Base-by-base conservation (phyloP, 73 alveolate genomes). In the Stentor roeselii region DNA sequence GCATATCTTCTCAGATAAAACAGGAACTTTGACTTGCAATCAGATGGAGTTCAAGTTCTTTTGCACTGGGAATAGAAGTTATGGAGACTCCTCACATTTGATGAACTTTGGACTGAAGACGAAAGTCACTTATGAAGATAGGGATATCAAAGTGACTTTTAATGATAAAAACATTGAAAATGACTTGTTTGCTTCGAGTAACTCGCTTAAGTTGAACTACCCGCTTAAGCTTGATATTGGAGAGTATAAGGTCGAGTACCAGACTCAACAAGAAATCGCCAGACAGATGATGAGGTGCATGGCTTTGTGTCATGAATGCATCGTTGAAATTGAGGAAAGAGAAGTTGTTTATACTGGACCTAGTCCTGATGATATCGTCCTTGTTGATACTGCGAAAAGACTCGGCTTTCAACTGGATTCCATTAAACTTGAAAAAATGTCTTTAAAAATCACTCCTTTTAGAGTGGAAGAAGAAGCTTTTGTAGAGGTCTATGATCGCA, bases 21-120 rank as follows among this genome's bases (percentile, higher is more conserved):
- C 97, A 76, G 97, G 95, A 15, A 92, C 95, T 76, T 78, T 92
- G 42, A 92, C 97, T 60, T 92, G 92, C 39, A 92, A 92, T 42
- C 83, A 83, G 36, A 92, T 92, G 97, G 94, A 90, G 42, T 90
- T 92, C 34, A 92, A 92, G 36, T 36, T 86, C 27, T 86, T 67
- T 38, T 78, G 82, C 4, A 60, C 82, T 42, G 94, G 94, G n/a
- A 60, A 39, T 37, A 37, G 78, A 37, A 78, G 31, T 3, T 88
- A 88, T 86, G 94, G 94, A 3, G 94, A 88, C 60, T 21, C 41
- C 2, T 35, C 75, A 60, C 30, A 59, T 83, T 30, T 75, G 84
- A n/a, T 83, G 90, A 3, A 86, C 90, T 2, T 87, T 89, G 82
- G 60, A 75, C 87, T 36, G 92, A 93, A 3, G 38, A 82, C 27